Conservation (phyloP, 2,329 filamentous ascomycete genomes). For the Aspergillus japonicus region DNA sequence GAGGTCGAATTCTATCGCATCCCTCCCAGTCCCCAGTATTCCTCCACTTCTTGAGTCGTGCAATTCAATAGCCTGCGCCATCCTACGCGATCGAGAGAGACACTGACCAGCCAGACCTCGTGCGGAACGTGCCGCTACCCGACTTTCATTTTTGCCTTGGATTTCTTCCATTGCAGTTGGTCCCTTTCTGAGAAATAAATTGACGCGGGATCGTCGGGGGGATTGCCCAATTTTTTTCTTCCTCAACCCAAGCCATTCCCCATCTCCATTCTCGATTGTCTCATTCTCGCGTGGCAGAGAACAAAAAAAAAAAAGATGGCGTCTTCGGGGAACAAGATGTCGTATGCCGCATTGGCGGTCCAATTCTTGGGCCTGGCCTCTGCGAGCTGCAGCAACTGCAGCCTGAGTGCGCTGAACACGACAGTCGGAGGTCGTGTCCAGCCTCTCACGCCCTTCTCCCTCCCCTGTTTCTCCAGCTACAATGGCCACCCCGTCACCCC, state of each 20-base stretch:
- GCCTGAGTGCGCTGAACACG: slow-evolving; percentile 9
- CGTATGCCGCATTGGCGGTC: not conserved
- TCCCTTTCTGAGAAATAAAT: not conserved
- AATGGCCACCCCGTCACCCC: slow-evolving; percentile 9
- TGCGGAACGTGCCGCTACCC: too few relatives aligned
- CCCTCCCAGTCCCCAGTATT: not conserved
- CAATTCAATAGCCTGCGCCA: not conserved
- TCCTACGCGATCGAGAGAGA: not conserved
- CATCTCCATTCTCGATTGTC: not conserved
- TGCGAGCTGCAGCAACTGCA: slow-evolving; percentile 1
- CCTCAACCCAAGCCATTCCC: not conserved
- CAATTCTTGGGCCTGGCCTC: slow-evolving; percentile 3
- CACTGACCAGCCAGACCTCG: too few relatives aligned
- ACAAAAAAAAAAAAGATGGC: not conserved
- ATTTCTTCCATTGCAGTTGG: too few relatives aligned
- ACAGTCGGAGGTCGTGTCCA: slow-evolving; percentile 12
- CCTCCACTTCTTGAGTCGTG: not conserved
- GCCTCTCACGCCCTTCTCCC: slow-evolving; percentile 10
- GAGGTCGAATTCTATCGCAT: not conserved
- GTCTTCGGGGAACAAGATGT: slow-evolving; percentile 6
- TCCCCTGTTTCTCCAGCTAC: slow-evolving; percentile 17
- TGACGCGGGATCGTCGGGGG: slow-evolving; percentile 2
- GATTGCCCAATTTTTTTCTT: not conserved
- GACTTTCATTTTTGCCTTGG: too few relatives aligned
- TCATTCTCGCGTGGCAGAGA: slow-evolving; percentile 3